A percentile compares a stretch with the other conserved stretches of the same genome.
phyloP scores from a whole-genome alignment of 306 rosid genomes.

The Hylodesmum podocarpum region DNA sequence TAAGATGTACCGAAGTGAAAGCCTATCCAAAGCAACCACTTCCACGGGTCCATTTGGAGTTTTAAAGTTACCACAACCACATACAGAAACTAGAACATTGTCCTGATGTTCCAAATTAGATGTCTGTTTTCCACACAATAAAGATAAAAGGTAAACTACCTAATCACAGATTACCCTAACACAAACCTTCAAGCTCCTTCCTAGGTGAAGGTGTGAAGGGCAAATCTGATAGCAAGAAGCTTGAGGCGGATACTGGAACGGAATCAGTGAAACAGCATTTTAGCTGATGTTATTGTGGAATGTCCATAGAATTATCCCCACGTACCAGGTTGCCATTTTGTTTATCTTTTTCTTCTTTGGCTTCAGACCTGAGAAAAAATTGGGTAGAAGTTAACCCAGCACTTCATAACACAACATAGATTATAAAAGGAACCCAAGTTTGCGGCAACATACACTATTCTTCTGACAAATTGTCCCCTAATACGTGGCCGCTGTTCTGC shows the following conservation, averaged over 20 bases:
- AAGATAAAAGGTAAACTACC: background rate
- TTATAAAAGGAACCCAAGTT: conserved; percentile 17
- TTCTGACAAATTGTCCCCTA: conserved; percentile 68
- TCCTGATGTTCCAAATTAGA: conserved; percentile 28
- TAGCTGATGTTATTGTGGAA: conserved; percentile 33
- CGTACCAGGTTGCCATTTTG: conserved; percentile 35
- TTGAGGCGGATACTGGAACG: conserved; percentile 29
- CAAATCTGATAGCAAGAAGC: conserved; percentile 20
- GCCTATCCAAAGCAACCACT: conserved; percentile 33
- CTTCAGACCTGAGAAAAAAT: conserved; percentile 40
- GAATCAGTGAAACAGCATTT: conserved; percentile 29
- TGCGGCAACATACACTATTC: conserved; percentile 32
- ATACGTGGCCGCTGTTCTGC: conserved; percentile 80
- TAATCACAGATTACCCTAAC: conserved; percentile 25
- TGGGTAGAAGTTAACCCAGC: conserved; percentile 2
- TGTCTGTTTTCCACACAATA: conserved; percentile 3
- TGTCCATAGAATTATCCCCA: conserved; percentile 35
- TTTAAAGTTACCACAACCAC: conserved; percentile 4
- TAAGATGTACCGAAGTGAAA: background rate
- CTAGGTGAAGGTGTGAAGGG: background rate
- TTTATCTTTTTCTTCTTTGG: conserved; percentile 36
- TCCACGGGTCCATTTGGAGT: conserved; percentile 22
- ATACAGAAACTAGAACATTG: conserved; percentile 15
- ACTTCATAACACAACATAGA: background rate
- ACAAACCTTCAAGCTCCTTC: conserved; percentile 24